Percentiles rank a stretch among this genome's conserved stretches.
Evolutionary conservation across 805 yeast species (phyloP).

Genomic region (Dipodascus albidus): DNA sequence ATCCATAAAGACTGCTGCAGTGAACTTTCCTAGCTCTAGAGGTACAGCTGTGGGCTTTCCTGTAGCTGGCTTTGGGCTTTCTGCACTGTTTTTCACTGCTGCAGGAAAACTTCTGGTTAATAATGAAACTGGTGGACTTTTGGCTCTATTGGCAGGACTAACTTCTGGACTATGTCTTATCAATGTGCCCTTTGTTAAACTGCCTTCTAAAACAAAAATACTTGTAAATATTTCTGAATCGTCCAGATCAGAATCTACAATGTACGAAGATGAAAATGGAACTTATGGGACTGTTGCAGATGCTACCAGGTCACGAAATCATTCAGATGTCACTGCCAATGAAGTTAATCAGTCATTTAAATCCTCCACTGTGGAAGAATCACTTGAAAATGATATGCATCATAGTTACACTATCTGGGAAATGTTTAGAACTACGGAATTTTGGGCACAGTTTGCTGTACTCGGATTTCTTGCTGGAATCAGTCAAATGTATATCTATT

Average conservation of each 20-base stretch:
- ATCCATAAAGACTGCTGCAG: constrained; percentile 60
- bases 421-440: constrained; percentile 25
- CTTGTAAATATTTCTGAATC: neutral
- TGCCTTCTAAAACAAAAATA: neutral
- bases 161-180: constrained; percentile 11
- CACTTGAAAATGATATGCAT: neutral
- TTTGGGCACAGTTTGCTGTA: constrained; percentile 39
- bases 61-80: constrained; percentile 60
- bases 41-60: constrained; percentile 73
- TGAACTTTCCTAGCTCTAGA: constrained; percentile 50
- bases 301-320: neutral
- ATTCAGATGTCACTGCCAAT: neutral
- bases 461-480: constrained; percentile 50
- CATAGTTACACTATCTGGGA: constrained; percentile 2
- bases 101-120: constrained; percentile 30
- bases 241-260: neutral
- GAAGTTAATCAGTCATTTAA: neutral
- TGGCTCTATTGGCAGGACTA: constrained; percentile 9
- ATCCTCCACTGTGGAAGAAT: neutral
- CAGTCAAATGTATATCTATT: constrained; percentile 66
- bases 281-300: neutral
- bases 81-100: constrained; percentile 57
- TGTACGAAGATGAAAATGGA: neutral
- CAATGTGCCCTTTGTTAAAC: constrained; percentile 10
- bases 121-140: constrained; percentile 16